A percentile compares a stretch with the other conserved stretches of the same genome.
These are phyloP conservation scores for Leccinum rimulosum DNA, from an alignment of 768 basidiomycete species.

Conservation along the genomic window DNA sequence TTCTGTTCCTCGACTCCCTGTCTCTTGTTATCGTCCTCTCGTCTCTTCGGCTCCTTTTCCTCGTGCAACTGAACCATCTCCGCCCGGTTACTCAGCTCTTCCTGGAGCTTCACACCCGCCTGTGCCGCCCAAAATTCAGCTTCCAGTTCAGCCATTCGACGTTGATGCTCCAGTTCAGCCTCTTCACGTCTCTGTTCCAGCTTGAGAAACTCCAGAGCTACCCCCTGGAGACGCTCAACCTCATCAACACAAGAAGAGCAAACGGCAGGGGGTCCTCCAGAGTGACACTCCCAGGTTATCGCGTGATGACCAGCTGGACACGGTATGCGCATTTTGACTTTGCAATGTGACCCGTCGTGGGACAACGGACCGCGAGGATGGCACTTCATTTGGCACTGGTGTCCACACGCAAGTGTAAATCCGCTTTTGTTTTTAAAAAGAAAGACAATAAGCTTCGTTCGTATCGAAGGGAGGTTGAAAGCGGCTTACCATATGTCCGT, in stretches of 20 bases:
- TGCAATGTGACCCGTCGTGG: conserved; percentile 40
- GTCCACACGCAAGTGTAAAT: conserved; percentile 22
- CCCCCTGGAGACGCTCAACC: conserved; percentile 35
- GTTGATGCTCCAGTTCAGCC: conserved; percentile 40
- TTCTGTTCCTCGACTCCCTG: not conserved
- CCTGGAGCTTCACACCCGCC: conserved; percentile 10
- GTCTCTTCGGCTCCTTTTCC: conserved; percentile 21
- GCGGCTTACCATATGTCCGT: conserved; percentile 49
- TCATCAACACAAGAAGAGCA: conserved; percentile 48
- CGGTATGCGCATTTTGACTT: conserved; percentile 29
- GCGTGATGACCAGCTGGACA: conserved; percentile 46
- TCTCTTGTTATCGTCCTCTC: not conserved
- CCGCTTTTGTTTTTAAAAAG: not conserved
- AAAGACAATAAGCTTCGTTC: conserved; percentile 42
- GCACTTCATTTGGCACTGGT: conserved; percentile 57
- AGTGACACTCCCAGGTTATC: conserved; percentile 40
- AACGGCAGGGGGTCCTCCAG: conserved; percentile 26
- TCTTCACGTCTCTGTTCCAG: conserved; percentile 41
- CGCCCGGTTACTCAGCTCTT: conserved; percentile 37
- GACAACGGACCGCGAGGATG: conserved; percentile 41
- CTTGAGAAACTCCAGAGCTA: conserved; percentile 36
- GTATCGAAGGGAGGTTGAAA: not conserved
- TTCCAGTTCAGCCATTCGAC: conserved; percentile 41
- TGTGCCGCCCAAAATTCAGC: conserved; percentile 25
- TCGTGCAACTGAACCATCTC: conserved; percentile 30